phyloP scores from a whole-genome alignment of 176 grass and related monocot genomes.

The Rhynchospora breviuscula region DNA sequence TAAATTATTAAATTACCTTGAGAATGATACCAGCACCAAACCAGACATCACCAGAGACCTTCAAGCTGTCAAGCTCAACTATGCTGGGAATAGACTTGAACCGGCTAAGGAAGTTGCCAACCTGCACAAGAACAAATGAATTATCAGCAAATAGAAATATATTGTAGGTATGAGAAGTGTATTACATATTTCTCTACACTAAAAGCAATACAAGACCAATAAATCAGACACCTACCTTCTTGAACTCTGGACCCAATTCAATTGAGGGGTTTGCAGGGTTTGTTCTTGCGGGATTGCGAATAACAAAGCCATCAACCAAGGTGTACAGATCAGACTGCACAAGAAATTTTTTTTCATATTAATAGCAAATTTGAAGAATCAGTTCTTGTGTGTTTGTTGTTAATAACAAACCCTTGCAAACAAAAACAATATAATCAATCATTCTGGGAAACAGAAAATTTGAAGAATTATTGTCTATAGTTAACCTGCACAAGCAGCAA shows the following conservation, averaged over 20 bases:
- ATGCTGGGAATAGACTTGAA: conserved; percentile 98
- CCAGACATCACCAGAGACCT: conserved; percentile 91
- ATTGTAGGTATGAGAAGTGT: background rate
- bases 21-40: conserved; percentile 73
- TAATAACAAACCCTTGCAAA: background rate
- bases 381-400: too few relatives aligned
- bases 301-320: conserved; percentile 90
- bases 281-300: conserved; percentile 67
- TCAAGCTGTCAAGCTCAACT: conserved; percentile 88
- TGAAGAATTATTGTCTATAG: background rate
- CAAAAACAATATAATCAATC: background rate
- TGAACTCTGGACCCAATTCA: conserved; percentile 94
- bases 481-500: conserved; percentile 97
- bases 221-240: conserved; percentile 53
- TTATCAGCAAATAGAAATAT: background rate
- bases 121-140: conserved; percentile 32
- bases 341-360: background rate
- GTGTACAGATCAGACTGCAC: conserved; percentile 95
- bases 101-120: conserved; percentile 75
- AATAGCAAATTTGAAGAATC: too few relatives aligned
- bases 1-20: conserved; percentile 50
- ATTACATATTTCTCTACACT: background rate
- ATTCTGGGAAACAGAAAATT: conserved; percentile 9
- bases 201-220: background rate
- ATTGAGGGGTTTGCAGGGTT: conserved; percentile 80